These are phyloP conservation scores for Hymenoscyphus infarciens DNA, from an alignment of 2,329 filamentous ascomycete genomes.

Conservation along the genomic window DNA sequence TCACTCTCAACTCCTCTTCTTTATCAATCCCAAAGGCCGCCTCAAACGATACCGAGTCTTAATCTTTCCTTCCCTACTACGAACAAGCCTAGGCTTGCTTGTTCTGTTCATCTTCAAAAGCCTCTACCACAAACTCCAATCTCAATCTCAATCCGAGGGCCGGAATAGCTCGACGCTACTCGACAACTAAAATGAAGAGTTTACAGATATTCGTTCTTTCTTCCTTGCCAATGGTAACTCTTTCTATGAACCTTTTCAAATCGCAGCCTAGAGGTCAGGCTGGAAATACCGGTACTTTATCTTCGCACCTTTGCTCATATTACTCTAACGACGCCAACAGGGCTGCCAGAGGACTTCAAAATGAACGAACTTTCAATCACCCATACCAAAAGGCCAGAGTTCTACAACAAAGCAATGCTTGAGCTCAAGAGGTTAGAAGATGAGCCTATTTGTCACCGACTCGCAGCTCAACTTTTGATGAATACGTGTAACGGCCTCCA, in stretches of 20 bases:
- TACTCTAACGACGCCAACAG: not conserved
- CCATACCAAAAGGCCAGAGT: conserved; percentile 24
- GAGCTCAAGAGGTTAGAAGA: conserved; percentile 32
- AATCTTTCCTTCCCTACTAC: not conserved
- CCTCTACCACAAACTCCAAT: not conserved
- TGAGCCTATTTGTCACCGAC: conserved; percentile 34
- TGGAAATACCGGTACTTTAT: not conserved
- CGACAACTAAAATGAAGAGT: not conserved
- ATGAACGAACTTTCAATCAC: conserved; percentile 11
- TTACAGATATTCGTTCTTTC: not conserved
- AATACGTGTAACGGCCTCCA: conserved; percentile 34
- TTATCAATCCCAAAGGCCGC: not conserved
- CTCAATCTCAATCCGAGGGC: not conserved
- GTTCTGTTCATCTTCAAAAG: not conserved
- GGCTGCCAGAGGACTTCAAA: not conserved
- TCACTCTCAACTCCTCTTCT: not conserved
- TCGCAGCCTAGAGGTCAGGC: not conserved
- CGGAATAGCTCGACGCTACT: not conserved
- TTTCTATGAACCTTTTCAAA: not conserved
- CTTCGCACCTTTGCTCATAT: not conserved
- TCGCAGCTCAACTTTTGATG: conserved; percentile 35
- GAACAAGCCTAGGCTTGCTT: not conserved
- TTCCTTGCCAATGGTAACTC: not conserved
- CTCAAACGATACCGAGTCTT: not conserved
- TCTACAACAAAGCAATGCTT: conserved; percentile 34